Evolutionary conservation across 2,329 filamentous ascomycete genomes (phyloP).

Genomic region (Botrytis pseudocinerea): DNA sequence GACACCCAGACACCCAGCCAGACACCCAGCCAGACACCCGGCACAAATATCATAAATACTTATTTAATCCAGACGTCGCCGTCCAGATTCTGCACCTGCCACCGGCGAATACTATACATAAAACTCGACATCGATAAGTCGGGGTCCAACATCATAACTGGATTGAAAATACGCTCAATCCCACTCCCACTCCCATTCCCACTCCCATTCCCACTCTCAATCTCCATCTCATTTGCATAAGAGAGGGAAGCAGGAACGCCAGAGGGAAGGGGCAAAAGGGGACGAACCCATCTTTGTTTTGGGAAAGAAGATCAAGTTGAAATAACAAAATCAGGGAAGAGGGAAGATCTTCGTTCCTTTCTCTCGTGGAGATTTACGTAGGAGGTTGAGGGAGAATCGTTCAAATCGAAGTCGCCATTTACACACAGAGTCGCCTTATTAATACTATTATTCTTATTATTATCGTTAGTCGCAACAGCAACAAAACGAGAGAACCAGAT

Average conservation of each 20-base stretch:
- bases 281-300: background rate
- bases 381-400: background rate
- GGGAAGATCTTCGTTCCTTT: background rate
- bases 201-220: background rate
- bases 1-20: background rate
- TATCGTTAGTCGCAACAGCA: background rate
- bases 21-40: background rate
- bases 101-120: constrained; percentile 1
- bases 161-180: background rate
- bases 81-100: constrained; percentile 2
- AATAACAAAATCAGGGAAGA: background rate
- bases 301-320: background rate
- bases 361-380: background rate
- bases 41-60: background rate
- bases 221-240: background rate
- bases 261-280: background rate
- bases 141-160: background rate
- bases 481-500: background rate
- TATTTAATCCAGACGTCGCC: constrained; percentile 2
- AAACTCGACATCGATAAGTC: background rate
- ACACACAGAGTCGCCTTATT: background rate
- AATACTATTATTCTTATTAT: background rate
- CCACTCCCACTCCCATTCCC: background rate
- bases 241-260: background rate
- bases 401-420: background rate